Evolutionary conservation across 2,329 filamentous ascomycete species (phyloP).

Genomic region (Aureobasidium leucospermi): DNA sequence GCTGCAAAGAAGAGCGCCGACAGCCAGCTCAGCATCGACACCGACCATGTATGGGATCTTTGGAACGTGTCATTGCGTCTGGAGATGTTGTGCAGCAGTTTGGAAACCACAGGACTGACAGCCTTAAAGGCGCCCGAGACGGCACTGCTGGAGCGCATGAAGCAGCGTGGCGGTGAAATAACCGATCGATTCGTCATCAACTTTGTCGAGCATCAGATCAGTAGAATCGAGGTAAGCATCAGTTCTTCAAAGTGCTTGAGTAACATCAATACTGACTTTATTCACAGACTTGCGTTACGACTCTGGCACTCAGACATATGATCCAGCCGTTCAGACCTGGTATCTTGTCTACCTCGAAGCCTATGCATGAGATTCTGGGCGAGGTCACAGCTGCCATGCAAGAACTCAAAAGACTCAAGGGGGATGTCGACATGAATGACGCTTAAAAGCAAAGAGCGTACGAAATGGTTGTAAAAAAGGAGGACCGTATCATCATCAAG

Average conservation of each 20-base stretch:
- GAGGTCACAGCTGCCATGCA: conserved; percentile 54
- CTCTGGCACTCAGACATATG: conserved; percentile 71
- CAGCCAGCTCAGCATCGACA: conserved; percentile 67
- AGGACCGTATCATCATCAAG: too few relatives aligned
- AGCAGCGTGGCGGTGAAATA: conserved; percentile 69
- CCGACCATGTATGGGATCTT: conserved; percentile 77
- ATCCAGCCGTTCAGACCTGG: conserved; percentile 61
- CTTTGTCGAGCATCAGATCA: conserved; percentile 91
- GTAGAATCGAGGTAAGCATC: conserved; percentile 77
- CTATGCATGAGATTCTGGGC: conserved; percentile 65
- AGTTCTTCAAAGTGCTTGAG: not conserved
- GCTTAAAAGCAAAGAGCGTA: not conserved
- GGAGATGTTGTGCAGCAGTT: conserved; percentile 83
- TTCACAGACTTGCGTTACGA: conserved; percentile 68
- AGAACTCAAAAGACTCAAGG: conserved; percentile 41
- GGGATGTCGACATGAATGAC: not conserved
- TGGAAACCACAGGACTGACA: conserved; percentile 62
- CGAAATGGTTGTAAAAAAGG: too few relatives aligned
- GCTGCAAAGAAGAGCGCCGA: conserved; percentile 51
- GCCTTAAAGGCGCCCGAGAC: conserved; percentile 73
- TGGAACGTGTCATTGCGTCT: conserved; percentile 85
- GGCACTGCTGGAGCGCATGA: conserved; percentile 69
- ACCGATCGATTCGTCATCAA: conserved; percentile 82
- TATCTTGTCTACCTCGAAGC: conserved; percentile 66
- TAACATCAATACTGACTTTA: not conserved